phyloP scores from a whole-genome alignment of 805 yeast species.

The Saturnispora saitoi region DNA sequence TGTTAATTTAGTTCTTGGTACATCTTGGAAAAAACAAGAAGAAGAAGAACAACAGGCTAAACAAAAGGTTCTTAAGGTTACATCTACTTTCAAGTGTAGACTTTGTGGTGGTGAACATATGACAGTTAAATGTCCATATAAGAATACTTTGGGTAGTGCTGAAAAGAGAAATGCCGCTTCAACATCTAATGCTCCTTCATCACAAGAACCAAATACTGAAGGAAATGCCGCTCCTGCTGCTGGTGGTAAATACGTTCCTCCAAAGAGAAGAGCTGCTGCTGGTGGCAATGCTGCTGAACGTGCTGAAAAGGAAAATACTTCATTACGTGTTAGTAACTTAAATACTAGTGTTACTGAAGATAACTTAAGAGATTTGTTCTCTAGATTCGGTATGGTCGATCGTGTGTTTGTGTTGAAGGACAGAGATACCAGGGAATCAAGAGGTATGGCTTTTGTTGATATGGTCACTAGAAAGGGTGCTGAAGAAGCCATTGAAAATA shows the following conservation, averaged over 20 bases:
- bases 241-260: slow-evolving; percentile 46
- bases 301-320: slow-evolving; percentile 67
- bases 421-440: slow-evolving; percentile 87
- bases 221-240: slow-evolving; percentile 6
- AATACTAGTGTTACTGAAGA: slow-evolving; percentile 79
- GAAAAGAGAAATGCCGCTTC: slow-evolving; percentile 8
- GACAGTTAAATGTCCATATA: slow-evolving; percentile 93
- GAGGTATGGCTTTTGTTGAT: slow-evolving; percentile 93
- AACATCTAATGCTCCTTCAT: slow-evolving; percentile 3
- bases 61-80: slow-evolving; percentile 46
- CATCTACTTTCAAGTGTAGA: slow-evolving; percentile 63
- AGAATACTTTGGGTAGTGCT: slow-evolving; percentile 62
- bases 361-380: slow-evolving; percentile 66
- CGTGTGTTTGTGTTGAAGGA: slow-evolving; percentile 82
- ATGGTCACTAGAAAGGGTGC: slow-evolving; percentile 64
- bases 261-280: slow-evolving; percentile 42
- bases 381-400: slow-evolving; percentile 54
- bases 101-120: slow-evolving; percentile 90
- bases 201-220: slow-evolving; percentile 13
- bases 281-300: slow-evolving; percentile 26
- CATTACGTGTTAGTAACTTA: slow-evolving; percentile 86
- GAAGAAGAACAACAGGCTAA: slow-evolving; percentile 56
- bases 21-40: slow-evolving; percentile 69
- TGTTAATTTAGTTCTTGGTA: slow-evolving; percentile 64
- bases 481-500: slow-evolving; percentile 60